Base-by-base conservation (phyloP, 176 grass and related monocot genomes). In the Ensete glaucum region DNA sequence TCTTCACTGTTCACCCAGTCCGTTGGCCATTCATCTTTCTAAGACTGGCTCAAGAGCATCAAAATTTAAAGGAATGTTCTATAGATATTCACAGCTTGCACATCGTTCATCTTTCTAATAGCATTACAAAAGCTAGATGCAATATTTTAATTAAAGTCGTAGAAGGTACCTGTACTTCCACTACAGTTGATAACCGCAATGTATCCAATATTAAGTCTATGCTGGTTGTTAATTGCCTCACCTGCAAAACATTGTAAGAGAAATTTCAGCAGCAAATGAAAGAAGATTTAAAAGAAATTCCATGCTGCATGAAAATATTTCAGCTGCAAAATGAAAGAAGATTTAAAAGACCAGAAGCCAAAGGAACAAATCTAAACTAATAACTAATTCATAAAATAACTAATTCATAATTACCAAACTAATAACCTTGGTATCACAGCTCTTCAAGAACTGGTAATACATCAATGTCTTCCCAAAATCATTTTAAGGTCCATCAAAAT, bases 81-180 rank as follows among this genome's bases (percentile, higher is more conserved):
- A 20, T 20, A 51, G 19, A 12, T 65, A 23, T 65, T 3, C 21
- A 29, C 9, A 65, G 19, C 21, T 26, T 10, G 23, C 8, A 65
- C 57, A 29, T 65, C n/a, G 9, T 65, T 65, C 10, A 6, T 26
- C 63, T 65, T 26, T 8, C 11, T 25, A 65, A 26, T 27, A 23
- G 20, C 2, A 53, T 25, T 52, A 52, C 15, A 22, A 14, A 48
- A 80, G 50, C 23, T 59, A 9, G 74, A 73, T 82, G n/a, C 26
- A 50, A 81, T 65, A 16, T 9, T 5, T 62, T n/a, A 79, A 54
- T 23, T 25, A 25, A 10, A 22, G 16, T 21, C 0, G 29, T 8
- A 57, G 52, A 17, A 73, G 11, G 34, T 85, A 93, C 90, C 90
- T 89, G 78, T 10, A 81, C 54, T 85, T 93, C 90, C 57, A 89